Base-by-base conservation (phyloP, 2,329 filamentous ascomycete species). In the Penicillium sp. region DNA sequence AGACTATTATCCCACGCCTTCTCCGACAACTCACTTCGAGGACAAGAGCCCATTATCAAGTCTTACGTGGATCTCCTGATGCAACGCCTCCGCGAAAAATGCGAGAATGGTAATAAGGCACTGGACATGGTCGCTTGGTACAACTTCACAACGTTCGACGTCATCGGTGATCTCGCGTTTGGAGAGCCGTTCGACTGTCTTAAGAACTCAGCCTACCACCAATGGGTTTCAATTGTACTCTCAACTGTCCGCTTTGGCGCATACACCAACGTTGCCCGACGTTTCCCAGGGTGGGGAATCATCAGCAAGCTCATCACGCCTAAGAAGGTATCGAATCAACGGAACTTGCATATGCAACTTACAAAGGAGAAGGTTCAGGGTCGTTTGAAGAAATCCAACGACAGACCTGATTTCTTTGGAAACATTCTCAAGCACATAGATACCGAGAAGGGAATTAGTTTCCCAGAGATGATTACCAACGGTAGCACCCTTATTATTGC, bases 81-180 rank as follows among this genome's bases (percentile, higher is more conserved):
- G 16, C 16, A 39, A 19, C 63, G 35, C 59, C 64, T 21, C 31
- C 75, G 14, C 45, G 35, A 8, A 63, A 67, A 37, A 51, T 45
- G 19, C 46, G 50, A n/a, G 19, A 19, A 5, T 19, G 63, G 57
- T 6, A 57, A 50, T 2, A 45, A 59, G 3, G 9, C 47, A 14
- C 23, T 70, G 2, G 60, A 72, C 54, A 63, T 75, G 35, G 61
- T 60, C 5, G 49, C 63, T 8, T 73, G 69, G 70, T 71, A 67
- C 50, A 72, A 73, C 47, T 72, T 62, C 44, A 65, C 64, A 2
- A 69, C 69, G 0, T 73, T 74, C 46, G 72, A 73, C 62, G 61
- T 74, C 14, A 70, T 70, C 14, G 68, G 68, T 3, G 70, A 74
- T 48, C 44, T 73, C 9, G 60, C 64, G 16, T 74, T 72, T 31